Percentiles rank a stretch among this genome's conserved stretches.
Conservation (phyloP, 2,329 filamentous ascomycete species). For the Fusarium equiseti region DNA sequence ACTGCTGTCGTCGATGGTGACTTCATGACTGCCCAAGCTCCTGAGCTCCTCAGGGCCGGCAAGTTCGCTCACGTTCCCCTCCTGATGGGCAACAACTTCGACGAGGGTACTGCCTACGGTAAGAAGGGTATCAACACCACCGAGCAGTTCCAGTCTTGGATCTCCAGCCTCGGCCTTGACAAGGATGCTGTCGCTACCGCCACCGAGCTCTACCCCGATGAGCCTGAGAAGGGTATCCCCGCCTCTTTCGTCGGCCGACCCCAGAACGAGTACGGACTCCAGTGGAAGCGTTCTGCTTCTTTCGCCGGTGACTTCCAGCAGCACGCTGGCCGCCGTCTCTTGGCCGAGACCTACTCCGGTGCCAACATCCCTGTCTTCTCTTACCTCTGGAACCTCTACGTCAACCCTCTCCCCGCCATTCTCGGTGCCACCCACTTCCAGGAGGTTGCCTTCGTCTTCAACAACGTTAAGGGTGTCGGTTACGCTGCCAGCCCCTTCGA, state of each 20-base stretch:
- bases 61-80: conserved; percentile 74
- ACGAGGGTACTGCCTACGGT: conserved; percentile 71
- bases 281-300: conserved; percentile 67
- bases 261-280: conserved; percentile 52
- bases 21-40: conserved; percentile 58
- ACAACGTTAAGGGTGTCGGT: conserved; percentile 61
- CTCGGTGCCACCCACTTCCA: conserved; percentile 45
- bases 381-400: conserved; percentile 66
- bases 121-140: conserved; percentile 66
- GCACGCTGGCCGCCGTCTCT: conserved; percentile 66
- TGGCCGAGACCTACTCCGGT: conserved; percentile 64
- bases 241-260: conserved; percentile 53
- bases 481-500: conserved; percentile 53
- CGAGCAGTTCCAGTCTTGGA: conserved; percentile 58
- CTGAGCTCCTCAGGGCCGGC: conserved; percentile 66
- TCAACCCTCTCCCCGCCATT: conserved; percentile 59
- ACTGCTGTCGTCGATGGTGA: conserved; percentile 52
- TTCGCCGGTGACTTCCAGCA: conserved; percentile 67
- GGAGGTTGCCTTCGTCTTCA: conserved; percentile 46
- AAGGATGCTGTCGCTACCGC: conserved; percentile 44
- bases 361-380: conserved; percentile 58
- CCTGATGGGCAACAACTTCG: conserved; percentile 71
- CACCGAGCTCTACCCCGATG: conserved; percentile 63
- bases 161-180: conserved; percentile 39
- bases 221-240: conserved; percentile 62